A percentile compares a stretch with the other conserved stretches of the same genome.
phyloP scores from a whole-genome alignment of 2,329 filamentous ascomycete genomes.

The Penicillium paneum region DNA sequence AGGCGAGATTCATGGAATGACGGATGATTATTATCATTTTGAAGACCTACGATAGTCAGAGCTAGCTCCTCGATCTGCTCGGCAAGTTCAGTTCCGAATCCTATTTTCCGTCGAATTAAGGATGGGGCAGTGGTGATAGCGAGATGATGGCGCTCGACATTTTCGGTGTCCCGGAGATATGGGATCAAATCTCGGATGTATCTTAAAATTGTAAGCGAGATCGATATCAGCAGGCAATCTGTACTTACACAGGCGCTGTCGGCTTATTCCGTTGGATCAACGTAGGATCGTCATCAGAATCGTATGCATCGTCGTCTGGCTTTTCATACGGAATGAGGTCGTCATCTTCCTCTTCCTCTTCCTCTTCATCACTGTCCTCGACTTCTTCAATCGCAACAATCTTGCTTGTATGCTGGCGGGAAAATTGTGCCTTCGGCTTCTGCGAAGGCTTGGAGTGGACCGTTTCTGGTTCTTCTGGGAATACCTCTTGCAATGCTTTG shows the following conservation, averaged over 20 bases:
- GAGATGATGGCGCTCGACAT: conserved; percentile 78
- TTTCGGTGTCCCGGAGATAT: conserved; percentile 76
- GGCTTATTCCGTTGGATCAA: conserved; percentile 79
- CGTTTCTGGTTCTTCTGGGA: conserved; percentile 17
- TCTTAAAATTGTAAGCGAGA: conserved; percentile 26
- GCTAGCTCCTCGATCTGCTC: conserved; percentile 82
- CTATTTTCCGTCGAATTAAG: conserved; percentile 82
- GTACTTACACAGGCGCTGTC: conserved; percentile 67
- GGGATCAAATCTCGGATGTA: conserved; percentile 82
- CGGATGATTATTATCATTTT: conserved; percentile 80
- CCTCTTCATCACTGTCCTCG: conserved; percentile 43
- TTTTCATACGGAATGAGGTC: conserved; percentile 77
- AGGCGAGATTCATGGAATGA: conserved; percentile 72
- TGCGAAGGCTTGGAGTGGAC: not conserved
- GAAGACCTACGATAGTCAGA: conserved; percentile 69
- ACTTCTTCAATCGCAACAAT: conserved; percentile 62
- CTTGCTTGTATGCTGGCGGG: conserved; percentile 32
- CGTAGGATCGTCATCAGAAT: conserved; percentile 90
- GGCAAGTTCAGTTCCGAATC: conserved; percentile 81
- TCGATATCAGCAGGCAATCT: not conserved
- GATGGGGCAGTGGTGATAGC: conserved; percentile 72
- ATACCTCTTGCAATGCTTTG: conserved; percentile 21
- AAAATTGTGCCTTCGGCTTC: conserved; percentile 2
- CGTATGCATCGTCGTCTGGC: conserved; percentile 81
- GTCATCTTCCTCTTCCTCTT: conserved; percentile 55